Evolutionary conservation across 2,329 filamentous ascomycete genomes (phyloP).

Genomic region (Pseudogymnoascus sp.): DNA sequence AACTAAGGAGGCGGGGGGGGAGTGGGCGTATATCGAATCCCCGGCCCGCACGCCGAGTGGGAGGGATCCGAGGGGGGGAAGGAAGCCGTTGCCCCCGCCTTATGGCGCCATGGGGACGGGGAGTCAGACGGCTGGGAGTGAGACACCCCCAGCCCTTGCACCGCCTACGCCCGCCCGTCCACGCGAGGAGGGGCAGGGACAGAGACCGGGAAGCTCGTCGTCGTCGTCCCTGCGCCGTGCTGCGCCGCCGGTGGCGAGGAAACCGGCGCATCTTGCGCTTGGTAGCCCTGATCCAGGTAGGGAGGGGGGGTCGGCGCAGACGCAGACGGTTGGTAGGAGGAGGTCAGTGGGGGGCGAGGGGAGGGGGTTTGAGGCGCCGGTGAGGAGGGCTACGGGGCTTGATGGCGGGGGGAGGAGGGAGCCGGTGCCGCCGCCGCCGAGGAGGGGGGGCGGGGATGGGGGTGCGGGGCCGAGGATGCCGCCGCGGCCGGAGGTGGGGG

Average conservation of each 20-base stretch:
- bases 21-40: no score
- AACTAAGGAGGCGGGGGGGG: conserved; percentile 44
- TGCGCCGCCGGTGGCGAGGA: conserved; percentile 25
- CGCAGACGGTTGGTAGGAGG: conserved; percentile 10
- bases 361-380: conserved; percentile 20
- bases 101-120: no score
- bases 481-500: conserved; percentile 15
- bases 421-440: conserved; percentile 21
- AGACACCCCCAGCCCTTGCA: no score
- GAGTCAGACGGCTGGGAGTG: no score
- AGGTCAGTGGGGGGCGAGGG: conserved; percentile 12
- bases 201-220: neutral
- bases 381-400: conserved; percentile 17
- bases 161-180: no score
- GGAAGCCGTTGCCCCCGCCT: neutral
- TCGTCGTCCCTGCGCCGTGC: conserved; percentile 10
- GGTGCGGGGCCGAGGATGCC: conserved; percentile 22
- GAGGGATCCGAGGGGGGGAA: neutral
- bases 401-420: conserved; percentile 9
- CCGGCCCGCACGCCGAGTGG: no score
- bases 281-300: conserved; percentile 14
- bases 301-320: conserved; percentile 5
- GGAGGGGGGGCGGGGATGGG: conserved; percentile 11
- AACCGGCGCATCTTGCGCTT: conserved; percentile 25
- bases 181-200: no score